Base-by-base conservation (phyloP, 768 basidiomycete species). In the Tulasnella sp. region DNA sequence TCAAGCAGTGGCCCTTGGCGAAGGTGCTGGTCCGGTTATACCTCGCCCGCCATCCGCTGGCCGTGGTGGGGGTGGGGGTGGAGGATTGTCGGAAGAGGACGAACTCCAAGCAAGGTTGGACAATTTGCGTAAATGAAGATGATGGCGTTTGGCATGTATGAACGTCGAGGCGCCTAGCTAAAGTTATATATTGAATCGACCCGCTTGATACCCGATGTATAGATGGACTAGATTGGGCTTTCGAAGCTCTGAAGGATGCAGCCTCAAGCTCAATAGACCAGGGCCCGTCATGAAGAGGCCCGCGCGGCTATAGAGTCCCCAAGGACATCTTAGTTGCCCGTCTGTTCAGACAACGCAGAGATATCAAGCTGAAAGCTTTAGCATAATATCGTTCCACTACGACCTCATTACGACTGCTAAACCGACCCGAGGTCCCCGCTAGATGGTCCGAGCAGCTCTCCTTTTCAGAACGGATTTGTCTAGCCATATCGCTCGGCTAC, bases 61-160 rank as follows among this genome's bases (percentile, higher is more conserved):
- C 25, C 82, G 82, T 54, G 83, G 83, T 34, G 85, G 85, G 25
- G 84, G 83, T 25, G 85, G 85, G 17, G 80, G 83, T 1, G 86
- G 82, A 40, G 85, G 83, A 42, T 81, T 85, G 78, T 86, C 90
- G 0, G 97, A 96, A 79, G 93, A 98, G 83, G 96, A 97, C 82
- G 93, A 93, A 49, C 86, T 99, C 73, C 97, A 99, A 84, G 94
- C 96, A 22, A 86, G 97, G 78, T 83, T 99, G 79, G 96, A 99
- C 84, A 94, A 96, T 42, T 85, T 99, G 73, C 88, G 94, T 38
- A 78, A 76, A 25, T 74, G 54, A 74, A 54, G 36, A 49, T 25
- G 7, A 31, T 9, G 15, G 34, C 67, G 19, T 34, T 4, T 3
- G 38, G n/a, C 37, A 15, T 36, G 1, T 25, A 71, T 1, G 22